Base-by-base conservation (phyloP, 1,139 yeast genomes). In the Saccharomycopsis hybrid region DNA sequence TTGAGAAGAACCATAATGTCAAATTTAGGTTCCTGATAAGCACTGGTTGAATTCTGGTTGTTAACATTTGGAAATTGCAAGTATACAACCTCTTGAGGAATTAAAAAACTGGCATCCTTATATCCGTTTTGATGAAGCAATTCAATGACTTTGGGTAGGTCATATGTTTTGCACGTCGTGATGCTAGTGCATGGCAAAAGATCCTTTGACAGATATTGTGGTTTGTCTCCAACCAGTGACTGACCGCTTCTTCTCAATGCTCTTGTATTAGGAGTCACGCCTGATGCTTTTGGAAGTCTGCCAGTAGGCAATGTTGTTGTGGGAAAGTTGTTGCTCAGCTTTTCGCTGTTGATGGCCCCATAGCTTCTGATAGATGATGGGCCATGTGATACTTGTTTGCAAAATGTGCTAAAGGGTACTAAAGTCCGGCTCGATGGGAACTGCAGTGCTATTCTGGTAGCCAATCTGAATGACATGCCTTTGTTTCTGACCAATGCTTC, bases 31-130 rank as follows among this genome's bases (percentile, higher is more conserved):
- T 8, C 7, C 7, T 31, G 35, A 31, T 7, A 31, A 31, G 7
- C 11, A 18, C 18, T 18, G 18, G 18, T 18, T 18, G 18, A 18
- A 18, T 18, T 18, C 18, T 13, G 39, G 39, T 13, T 36, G 18
- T 13, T 36, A 18, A 18, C 18, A 25, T 43, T 39, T 9, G 41
- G 44, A 49, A 64, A 65, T 28, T 61, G 59, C 3, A 73, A 63
- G 53, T 71, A 71, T 1, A 85, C 71, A 30, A 86, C 88, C 60
- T 86, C 95, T 39, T 81, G 82, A 0, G 89, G 85, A 2, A 87
- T 78, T 11, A 85, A 60, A 27, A 70, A 61, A 54, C 59, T 68
- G 54, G 71, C 65, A 46, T 66, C 63, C 41, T 67, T 57, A 57
- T 68, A 60, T 36, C 77, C 73, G 50, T 65, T 58, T 8, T 61